phyloP scores from a whole-genome alignment of 2,329 filamentous ascomycete genomes.

The Cladosporium sp. region DNA sequence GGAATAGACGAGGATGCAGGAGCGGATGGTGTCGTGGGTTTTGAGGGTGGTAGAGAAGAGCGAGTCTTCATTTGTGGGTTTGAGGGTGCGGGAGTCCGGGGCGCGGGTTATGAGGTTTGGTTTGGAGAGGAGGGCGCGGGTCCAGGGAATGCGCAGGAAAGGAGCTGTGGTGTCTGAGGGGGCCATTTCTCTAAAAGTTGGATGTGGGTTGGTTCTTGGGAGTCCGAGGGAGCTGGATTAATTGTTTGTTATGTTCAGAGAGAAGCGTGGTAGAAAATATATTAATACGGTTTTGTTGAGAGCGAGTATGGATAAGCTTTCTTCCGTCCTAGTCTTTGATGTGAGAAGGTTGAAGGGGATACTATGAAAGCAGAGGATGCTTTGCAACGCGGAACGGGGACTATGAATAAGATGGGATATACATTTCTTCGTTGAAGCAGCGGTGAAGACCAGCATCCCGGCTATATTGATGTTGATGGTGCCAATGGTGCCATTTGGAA shows the following conservation, averaged over 20 bases:
- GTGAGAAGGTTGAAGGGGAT: not conserved
- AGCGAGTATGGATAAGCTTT: constrained; percentile 3
- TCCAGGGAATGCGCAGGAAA: constrained; percentile 39
- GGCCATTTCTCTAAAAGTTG: constrained; percentile 20
- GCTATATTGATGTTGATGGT: not conserved
- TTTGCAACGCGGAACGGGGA: not conserved
- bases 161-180: constrained; percentile 31
- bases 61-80: constrained; percentile 51
- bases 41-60: constrained; percentile 58
- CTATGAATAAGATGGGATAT: not conserved
- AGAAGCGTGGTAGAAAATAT: not conserved
- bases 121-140: constrained; percentile 30
- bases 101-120: constrained; percentile 44
- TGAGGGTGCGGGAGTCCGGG: constrained; percentile 43
- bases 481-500: not conserved
- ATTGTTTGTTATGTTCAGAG: not conserved
- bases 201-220: not conserved
- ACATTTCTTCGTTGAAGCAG: not conserved
- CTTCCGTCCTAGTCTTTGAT: not conserved
- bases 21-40: constrained; percentile 52
- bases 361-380: not conserved
- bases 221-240: not conserved
- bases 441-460: not conserved
- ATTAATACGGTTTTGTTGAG: constrained; percentile 9
- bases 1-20: constrained; percentile 49